A percentile compares a stretch with the other conserved stretches of the same genome.
phyloP scores from a whole-genome alignment of 345 rosid genomes.

The Arabis hirsuta region DNA sequence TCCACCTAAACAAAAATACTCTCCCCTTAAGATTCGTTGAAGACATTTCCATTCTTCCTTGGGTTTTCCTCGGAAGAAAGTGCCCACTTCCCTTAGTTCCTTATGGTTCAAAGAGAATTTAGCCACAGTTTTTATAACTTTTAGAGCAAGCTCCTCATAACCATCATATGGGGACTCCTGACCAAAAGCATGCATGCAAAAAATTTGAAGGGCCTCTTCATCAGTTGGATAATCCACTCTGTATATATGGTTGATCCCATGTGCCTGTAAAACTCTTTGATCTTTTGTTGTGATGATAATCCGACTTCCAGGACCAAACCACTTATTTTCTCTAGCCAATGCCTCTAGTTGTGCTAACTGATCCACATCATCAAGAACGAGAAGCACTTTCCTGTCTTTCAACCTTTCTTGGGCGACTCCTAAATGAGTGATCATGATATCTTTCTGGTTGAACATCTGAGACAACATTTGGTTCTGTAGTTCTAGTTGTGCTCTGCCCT shows the following conservation, averaged over 20 bases:
- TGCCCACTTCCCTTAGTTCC: conserved; percentile 41
- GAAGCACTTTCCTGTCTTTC: not conserved
- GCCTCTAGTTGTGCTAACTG: not conserved
- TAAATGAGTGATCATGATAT: not conserved
- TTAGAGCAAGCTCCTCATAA: not conserved
- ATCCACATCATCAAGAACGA: conserved; percentile 29
- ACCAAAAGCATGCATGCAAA: conserved; percentile 17
- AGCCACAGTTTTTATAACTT: not conserved
- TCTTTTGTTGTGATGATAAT: conserved; percentile 32
- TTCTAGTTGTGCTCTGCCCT: not conserved
- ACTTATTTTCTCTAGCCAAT: not conserved
- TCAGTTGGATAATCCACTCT: not conserved
- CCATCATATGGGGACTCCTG: not conserved
- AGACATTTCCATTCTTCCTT: conserved; percentile 14
- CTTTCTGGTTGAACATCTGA: not conserved
- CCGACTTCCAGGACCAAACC: conserved; percentile 11
- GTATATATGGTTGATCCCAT: not conserved
- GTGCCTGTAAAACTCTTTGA: not conserved
- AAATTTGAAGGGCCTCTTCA: conserved; percentile 17
- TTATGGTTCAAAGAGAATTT: conserved; percentile 29
- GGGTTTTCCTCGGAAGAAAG: not conserved
- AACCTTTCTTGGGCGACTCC: not conserved
- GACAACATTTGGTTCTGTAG: conserved; percentile 1
- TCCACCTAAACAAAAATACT: not conserved
- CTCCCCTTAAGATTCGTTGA: no score